Percentiles rank a stretch among this genome's conserved stretches.
Conservation (phyloP, 768 basidiomycete species). For the Podaxis sp. region DNA sequence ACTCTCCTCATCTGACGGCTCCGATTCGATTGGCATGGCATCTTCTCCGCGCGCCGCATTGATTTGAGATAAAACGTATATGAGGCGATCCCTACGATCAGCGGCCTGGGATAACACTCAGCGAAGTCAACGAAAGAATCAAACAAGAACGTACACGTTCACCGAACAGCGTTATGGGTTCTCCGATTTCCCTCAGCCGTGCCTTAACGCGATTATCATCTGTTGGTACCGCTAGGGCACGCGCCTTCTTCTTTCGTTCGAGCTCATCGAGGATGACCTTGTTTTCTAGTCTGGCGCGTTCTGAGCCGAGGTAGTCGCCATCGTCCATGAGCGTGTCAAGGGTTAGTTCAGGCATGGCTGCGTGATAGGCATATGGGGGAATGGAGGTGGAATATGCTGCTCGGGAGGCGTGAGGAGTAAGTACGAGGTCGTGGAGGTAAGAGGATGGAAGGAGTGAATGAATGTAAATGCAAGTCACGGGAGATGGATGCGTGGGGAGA, state of each 20-base stretch:
- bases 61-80: conserved; percentile 93
- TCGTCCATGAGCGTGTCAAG: conserved; percentile 77
- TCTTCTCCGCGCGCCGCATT: conserved; percentile 86
- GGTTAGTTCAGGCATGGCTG: conserved; percentile 68
- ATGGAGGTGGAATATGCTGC: background rate
- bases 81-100: conserved; percentile 93
- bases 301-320: conserved; percentile 71
- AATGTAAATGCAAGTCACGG: conserved; percentile 6
- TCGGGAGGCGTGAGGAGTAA: background rate
- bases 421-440: background rate
- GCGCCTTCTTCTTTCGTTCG: conserved; percentile 95
- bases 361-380: background rate
- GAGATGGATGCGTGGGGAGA: conserved; percentile 21
- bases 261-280: conserved; percentile 90
- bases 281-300: conserved; percentile 77
- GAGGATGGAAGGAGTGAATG: background rate
- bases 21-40: conserved; percentile 70
- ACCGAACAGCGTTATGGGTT: conserved; percentile 96
- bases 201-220: conserved; percentile 93
- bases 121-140: conserved; percentile 13
- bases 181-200: conserved; percentile 87
- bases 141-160: conserved; percentile 75
- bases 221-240: conserved; percentile 93
- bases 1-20: conserved; percentile 74
- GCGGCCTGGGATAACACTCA: conserved; percentile 61